Base-by-base conservation (phyloP, 1,139 yeast species). In the Kodamaea sp. region DNA sequence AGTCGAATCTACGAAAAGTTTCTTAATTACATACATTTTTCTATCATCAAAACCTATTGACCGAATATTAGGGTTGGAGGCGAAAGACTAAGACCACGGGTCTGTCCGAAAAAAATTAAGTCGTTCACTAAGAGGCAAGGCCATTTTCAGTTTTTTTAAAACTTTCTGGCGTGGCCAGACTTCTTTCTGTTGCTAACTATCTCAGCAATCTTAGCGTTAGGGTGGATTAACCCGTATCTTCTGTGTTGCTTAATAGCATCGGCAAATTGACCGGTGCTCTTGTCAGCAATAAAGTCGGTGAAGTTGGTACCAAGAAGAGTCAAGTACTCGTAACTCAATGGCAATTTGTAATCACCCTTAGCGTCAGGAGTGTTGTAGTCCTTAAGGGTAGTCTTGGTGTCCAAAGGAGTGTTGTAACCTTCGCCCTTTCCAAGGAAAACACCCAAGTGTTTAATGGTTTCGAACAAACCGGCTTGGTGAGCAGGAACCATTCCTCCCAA, bases 401-500 rank as follows among this genome's bases (percentile, higher is more conserved):
- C 57, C 35, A 80, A 50, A 9, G 84, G 83, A 15, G 89, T 79
- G 48, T 76, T 75, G 61, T 69, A 92, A 22, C 97, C 97, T 67
- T 92, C 97, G 35, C 94, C 96, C 9, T 66, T 63, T 18, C 74
- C 74, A 46, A 92, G 74, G 15, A 60, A 60, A 21, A 80, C 68
- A 21, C 95, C 94, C 48, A 84, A 77, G 29, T 69, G 62, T 44
- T 68, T 71, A 47, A 89, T 71, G 32, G 62, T 67, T 21, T 73
- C 76, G 48, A 89, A 78, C 32, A 80, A 59, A 12, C 96, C 96
- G 14, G 76, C 69, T 55, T 78, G 80, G 59, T 80, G 86, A 7
- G 97, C 96, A 48, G 76, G 75, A 35, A 88, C 76, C 53, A 87
- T 70, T 13, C 95, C 92, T 37, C 96, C 97, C 45, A 68, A 75